These are phyloP conservation scores for Colletotrichum sp. DNA, from an alignment of 2,329 filamentous ascomycete species.

Conservation along the genomic window DNA sequence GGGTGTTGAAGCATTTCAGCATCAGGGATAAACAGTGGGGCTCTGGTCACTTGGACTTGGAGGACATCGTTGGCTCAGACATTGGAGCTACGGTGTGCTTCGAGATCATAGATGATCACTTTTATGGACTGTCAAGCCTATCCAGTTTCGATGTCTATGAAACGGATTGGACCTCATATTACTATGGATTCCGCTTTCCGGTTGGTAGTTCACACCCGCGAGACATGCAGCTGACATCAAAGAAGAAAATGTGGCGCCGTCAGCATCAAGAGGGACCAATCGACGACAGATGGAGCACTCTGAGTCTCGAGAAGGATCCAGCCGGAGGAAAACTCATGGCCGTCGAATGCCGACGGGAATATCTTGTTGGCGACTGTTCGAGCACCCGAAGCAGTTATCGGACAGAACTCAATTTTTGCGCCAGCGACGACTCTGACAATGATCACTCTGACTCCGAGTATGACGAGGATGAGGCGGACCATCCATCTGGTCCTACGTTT, in stretches of 20 bases:
- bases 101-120: slow-evolving; percentile 67
- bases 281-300: slow-evolving; percentile 75
- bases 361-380: slow-evolving; percentile 57
- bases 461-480: background rate
- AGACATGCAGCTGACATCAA: slow-evolving; percentile 43
- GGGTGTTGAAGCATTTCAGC: slow-evolving; percentile 63
- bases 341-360: slow-evolving; percentile 74
- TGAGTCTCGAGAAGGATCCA: slow-evolving; percentile 68
- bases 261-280: slow-evolving; percentile 73
- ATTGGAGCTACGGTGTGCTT: slow-evolving; percentile 74
- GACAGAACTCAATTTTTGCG: slow-evolving; percentile 52
- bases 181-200: slow-evolving; percentile 69
- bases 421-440: background rate
- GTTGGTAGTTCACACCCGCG: slow-evolving; percentile 49
- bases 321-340: slow-evolving; percentile 62
- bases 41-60: slow-evolving; percentile 53
- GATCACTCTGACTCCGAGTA: background rate
- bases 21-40: slow-evolving; percentile 46
- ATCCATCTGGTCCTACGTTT: background rate
- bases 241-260: slow-evolving; percentile 64
- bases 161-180: slow-evolving; percentile 72
- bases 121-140: slow-evolving; percentile 75
- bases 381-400: slow-evolving; percentile 72
- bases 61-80: slow-evolving; percentile 66
- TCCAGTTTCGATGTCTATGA: slow-evolving; percentile 67